Evolutionary conservation across 306 rosid genomes (phyloP).

Genomic region (Gastrolobium villosum): DNA sequence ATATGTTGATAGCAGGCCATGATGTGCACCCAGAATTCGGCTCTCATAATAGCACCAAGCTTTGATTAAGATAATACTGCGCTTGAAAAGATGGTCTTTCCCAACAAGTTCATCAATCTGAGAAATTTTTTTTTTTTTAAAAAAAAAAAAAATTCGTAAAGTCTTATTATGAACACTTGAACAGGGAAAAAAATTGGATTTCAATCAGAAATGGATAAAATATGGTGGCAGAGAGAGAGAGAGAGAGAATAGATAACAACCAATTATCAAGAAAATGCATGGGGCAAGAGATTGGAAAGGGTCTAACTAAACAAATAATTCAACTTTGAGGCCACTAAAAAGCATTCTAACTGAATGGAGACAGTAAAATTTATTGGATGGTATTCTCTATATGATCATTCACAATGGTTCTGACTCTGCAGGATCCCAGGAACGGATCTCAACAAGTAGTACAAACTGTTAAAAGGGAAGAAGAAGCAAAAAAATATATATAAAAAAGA

Average conservation of each 20-base stretch:
- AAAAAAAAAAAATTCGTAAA: conserved; percentile 21
- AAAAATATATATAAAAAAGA: conserved; percentile 4
- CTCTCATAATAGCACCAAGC: conserved; percentile 89
- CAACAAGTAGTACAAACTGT: conserved; percentile 1
- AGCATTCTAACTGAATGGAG: conserved; percentile 29
- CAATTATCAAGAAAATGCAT: not conserved
- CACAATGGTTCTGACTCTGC: not conserved
- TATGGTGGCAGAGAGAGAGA: not conserved
- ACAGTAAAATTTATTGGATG: conserved; percentile 11
- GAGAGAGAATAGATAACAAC: not conserved
- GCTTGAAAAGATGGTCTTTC: conserved; percentile 72
- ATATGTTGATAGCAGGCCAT: conserved; percentile 76
- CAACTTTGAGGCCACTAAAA: conserved; percentile 32
- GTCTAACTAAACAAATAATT: conserved; percentile 23
- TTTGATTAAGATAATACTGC: conserved; percentile 71
- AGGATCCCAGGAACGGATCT: not conserved
- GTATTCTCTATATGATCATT: conserved; percentile 25
- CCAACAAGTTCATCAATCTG: conserved; percentile 70
- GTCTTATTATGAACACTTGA: conserved; percentile 31
- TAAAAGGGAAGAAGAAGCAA: conserved; percentile 31
- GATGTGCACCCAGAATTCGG: conserved; percentile 74
- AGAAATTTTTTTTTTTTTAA: not conserved
- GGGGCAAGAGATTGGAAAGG: not conserved
- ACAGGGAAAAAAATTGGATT: not conserved
- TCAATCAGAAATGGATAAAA: conserved; percentile 26